Percentiles rank a stretch among this genome's conserved stretches.
Evolutionary conservation across 140 eudicot genomes (phyloP).

Genomic region (Stevia rebaudiana): DNA sequence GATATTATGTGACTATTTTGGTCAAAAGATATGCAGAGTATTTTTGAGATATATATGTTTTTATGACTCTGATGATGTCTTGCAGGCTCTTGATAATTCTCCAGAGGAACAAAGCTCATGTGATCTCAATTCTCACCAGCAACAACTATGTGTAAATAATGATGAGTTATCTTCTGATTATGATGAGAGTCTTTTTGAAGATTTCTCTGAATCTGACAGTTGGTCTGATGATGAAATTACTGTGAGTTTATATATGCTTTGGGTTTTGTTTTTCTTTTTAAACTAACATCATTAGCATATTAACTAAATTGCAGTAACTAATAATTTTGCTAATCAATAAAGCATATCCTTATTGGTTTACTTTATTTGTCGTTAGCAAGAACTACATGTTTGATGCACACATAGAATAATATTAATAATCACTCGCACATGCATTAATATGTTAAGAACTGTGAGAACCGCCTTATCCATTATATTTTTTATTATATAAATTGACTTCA

Average conservation of each 20-base stretch:
- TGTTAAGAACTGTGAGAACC: no score
- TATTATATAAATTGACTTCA: no score
- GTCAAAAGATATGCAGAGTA: not conserved
- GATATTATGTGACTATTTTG: not conserved
- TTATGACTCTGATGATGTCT: constrained; percentile 3
- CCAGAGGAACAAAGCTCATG: constrained; percentile 23
- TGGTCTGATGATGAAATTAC: constrained; percentile 29
- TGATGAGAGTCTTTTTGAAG: constrained; percentile 40
- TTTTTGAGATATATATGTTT: not conserved
- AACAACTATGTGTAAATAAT: constrained; percentile 17
- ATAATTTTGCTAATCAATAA: not conserved
- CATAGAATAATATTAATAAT: not conserved
- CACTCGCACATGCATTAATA: no score
- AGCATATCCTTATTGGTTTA: not conserved
- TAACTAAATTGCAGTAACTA: not conserved
- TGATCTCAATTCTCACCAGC: constrained; percentile 24
- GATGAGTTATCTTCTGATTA: constrained; percentile 36
- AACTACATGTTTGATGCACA: not conserved
- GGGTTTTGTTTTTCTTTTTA: not conserved
- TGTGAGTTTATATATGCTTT: constrained; percentile 25
- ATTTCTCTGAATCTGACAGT: constrained; percentile 44
- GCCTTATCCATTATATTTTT: no score
- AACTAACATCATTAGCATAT: not conserved
- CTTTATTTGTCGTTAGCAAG: not conserved
- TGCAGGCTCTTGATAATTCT: constrained; percentile 41